phyloP scores from a whole-genome alignment of 208 protist genomes.

The Crithidia thermophila region DNA sequence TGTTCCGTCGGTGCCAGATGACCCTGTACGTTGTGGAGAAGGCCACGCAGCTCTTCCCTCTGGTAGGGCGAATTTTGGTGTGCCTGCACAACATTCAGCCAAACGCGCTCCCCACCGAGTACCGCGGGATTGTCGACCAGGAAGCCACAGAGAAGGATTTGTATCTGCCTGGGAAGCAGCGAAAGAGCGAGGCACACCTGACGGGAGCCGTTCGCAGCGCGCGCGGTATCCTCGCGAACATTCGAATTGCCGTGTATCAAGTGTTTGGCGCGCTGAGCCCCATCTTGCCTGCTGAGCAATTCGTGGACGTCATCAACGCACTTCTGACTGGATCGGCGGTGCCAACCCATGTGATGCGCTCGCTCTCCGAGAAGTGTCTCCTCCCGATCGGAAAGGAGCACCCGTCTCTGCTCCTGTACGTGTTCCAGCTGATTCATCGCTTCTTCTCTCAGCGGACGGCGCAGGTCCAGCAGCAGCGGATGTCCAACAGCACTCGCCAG shows the following conservation, averaged over 20 bases:
- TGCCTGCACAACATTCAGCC: constrained; percentile 56
- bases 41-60: constrained; percentile 35
- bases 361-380: constrained; percentile 58
- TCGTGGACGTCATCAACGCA: constrained; percentile 45
- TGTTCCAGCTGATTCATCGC: constrained; percentile 35
- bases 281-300: constrained; percentile 47
- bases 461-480: constrained; percentile 11
- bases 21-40: constrained; percentile 62
- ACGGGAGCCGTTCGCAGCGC: constrained; percentile 26
- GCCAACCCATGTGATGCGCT: constrained; percentile 45
- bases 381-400: constrained; percentile 52
- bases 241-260: constrained; percentile 73
- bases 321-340: constrained; percentile 26
- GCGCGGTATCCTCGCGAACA: constrained; percentile 41
- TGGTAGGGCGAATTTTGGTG: constrained; percentile 46
- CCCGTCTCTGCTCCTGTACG: constrained; percentile 34
- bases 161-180: constrained; percentile 51
- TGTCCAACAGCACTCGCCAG: not conserved
- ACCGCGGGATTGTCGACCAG: constrained; percentile 47
- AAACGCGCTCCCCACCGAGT: constrained; percentile 45
- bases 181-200: constrained; percentile 30
- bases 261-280: constrained; percentile 56
- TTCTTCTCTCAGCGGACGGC: constrained; percentile 48
- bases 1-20: constrained; percentile 63
- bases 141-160: constrained; percentile 34